Percentiles rank a stretch among this genome's conserved stretches.
Conservation (phyloP, 768 basidiomycete species). For the Vararia minispora region DNA sequence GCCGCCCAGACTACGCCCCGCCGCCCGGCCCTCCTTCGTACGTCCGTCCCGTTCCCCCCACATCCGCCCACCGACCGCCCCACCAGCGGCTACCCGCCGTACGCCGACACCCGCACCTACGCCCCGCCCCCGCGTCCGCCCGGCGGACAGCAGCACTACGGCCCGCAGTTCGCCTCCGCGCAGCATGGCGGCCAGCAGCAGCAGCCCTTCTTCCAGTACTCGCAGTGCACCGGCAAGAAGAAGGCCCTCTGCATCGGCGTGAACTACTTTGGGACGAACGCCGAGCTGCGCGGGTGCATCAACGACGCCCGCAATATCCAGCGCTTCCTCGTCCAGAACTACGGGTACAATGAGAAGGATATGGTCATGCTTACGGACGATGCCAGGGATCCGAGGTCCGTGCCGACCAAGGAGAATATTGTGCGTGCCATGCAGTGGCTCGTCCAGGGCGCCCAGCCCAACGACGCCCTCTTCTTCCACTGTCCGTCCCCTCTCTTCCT, state of each 20-base stretch:
- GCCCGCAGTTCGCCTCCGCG: slow-evolving; percentile 28
- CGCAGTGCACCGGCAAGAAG: slow-evolving; percentile 40
- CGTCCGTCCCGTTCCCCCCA: slow-evolving; percentile 1
- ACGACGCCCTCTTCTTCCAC: slow-evolving; percentile 45
- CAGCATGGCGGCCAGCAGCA: slow-evolving; percentile 19
- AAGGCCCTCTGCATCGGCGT: slow-evolving; percentile 52
- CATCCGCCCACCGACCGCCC: neutral
- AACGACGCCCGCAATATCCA: slow-evolving; percentile 47
- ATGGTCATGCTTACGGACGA: slow-evolving; percentile 51
- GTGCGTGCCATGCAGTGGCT: slow-evolving; percentile 50
- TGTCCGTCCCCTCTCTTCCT: slow-evolving; percentile 19
- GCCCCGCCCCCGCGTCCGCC: slow-evolving; percentile 23
- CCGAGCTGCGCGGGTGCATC: slow-evolving; percentile 41
- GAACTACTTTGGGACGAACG: slow-evolving; percentile 34
- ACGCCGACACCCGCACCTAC: slow-evolving; percentile 7
- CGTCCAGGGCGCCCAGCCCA: slow-evolving; percentile 38
- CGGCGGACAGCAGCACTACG: slow-evolving; percentile 30
- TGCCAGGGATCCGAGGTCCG: slow-evolving; percentile 27
- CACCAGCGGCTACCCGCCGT: neutral
- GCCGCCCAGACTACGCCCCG: slow-evolving; percentile 8
- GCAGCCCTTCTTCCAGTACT: slow-evolving; percentile 42
- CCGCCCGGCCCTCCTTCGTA: slow-evolving; percentile 12
- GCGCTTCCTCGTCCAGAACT: slow-evolving; percentile 33
- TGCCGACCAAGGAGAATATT: slow-evolving; percentile 45
- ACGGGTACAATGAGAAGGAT: slow-evolving; percentile 38